Evolutionary conservation across 352 stramenopile species (phyloP), one percentile per base, ranked within the genome.

Genomic region (Phytophthora syringae): DNA sequence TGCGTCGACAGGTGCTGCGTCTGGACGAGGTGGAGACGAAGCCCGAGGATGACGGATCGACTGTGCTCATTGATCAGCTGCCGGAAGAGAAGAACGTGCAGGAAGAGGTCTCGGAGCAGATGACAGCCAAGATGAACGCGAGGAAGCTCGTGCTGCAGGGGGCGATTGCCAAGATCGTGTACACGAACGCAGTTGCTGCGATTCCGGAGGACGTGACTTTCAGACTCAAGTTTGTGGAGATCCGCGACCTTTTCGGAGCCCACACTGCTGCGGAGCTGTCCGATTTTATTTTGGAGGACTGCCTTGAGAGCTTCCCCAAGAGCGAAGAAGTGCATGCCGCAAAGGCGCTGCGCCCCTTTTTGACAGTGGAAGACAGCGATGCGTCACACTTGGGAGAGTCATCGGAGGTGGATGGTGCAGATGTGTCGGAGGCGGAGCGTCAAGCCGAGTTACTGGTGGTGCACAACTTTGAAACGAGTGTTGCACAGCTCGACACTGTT

Each of bases 151-250:
- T 96, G 52, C 70, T 94, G 21, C 73, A 93, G n/a, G 88, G 86
- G 32, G 88, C 84, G 9, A 96, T 96, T 55, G 81, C 86, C 13
- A 88, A 89, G 44, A 91, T 96, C 52, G 80, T 94, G 42, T 96
- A 84, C 79, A 72, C 74, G 27, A 94, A 90, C 50, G 88, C 88
- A 5, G 70, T 94, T 28, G 64, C 65, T 3, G 70, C 80, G 11
- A 92, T 94, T 45, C 50, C 78, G 4, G 49, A 83, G 15, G 77
- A 91, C 42, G 79, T 91, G 22, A 54, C 68, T 7, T 96, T 96
- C 61, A 85, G 84, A 34, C 77, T 96, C 4, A 47, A 81, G 54
- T 94, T 96, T 58, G 67, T 96, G 22, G 70, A 77, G 37, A 94
- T 94, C 57, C 82, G 78, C 32, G 82, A 96, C 52, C 68, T 94